Evolutionary conservation across 2,329 filamentous ascomycete genomes (phyloP), one percentile per base, ranked within the genome.

Genomic region (Diaporthe vaccinii): DNA sequence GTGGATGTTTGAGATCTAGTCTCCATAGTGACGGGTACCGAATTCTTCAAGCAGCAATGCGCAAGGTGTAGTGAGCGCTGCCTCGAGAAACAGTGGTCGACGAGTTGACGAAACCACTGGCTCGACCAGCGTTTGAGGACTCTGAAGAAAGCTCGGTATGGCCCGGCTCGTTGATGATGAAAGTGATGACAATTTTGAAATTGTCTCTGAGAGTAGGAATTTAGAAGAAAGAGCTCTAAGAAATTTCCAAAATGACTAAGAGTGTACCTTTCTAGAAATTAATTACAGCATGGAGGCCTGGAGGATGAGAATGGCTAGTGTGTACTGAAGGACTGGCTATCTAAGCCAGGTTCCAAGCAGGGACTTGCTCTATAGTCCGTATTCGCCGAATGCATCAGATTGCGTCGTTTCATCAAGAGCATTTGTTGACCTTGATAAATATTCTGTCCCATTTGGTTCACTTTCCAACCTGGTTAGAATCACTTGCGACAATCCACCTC

Each of bases 321-420:
- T 4, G 39, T 2, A 41, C 39, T 41, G 10, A 41, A 41, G 39
- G 39, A 41, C 39, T 15, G 39, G 39, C 39, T 15, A 7, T 41
- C 39, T 12, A 41, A 41, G 39, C 39, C 7, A 51, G 8, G 10
- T 51, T 8, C 12, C 22, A n/a, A 53, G 22, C n/a, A 25, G 8
- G 14, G n/a, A 12, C 12, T 55, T 55, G n/a, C 51, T 55, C 51
- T 28, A 15, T 28, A 15, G 51, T 14, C n/a, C 25, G n/a, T 14
- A n/a, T 53, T 25, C n/a, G 12, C 10, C 22, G 3, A 53, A 12
- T 5, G 10, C 14, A 25, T 53, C 2, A 53, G 49, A 14, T 14
- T 7, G 7, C 3, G 0, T 25, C 10, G 1, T n/a, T 53, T 25
- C 10, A 25, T 1, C 3, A 2, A 6, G 14, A 25, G 49, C 1